phyloP scores from a whole-genome alignment of 495 filamentous ascomycete genomes.

The Ramalina intermedia region DNA sequence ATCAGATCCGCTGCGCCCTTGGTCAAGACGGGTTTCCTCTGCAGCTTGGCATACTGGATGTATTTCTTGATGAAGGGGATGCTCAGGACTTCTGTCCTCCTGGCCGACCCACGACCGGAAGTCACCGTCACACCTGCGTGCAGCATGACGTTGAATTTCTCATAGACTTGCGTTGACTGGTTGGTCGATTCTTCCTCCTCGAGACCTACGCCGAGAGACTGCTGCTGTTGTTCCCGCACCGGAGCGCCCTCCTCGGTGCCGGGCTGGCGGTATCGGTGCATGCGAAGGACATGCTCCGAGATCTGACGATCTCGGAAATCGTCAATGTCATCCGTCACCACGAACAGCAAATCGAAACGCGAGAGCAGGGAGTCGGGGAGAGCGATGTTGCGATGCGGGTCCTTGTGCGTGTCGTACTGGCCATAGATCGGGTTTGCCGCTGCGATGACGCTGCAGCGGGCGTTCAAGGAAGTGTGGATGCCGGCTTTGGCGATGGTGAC shows the following conservation, averaged over 20 bases:
- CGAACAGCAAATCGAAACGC: slow-evolving; percentile 97
- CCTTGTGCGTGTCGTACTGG: slow-evolving; percentile 96
- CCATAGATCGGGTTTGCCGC: slow-evolving; percentile 97
- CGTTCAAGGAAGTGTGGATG: slow-evolving; percentile 96
- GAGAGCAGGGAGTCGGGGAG: slow-evolving; percentile 93
- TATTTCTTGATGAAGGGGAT: slow-evolving; percentile 99
- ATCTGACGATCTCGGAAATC: slow-evolving; percentile 79
- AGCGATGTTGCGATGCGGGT: slow-evolving; percentile 96
- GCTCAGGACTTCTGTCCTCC: slow-evolving; percentile 80
- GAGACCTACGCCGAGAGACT: slow-evolving; percentile 79
- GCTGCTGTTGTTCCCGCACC: slow-evolving; percentile 73
- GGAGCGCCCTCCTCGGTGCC: slow-evolving; percentile 92
- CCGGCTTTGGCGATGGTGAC: slow-evolving; percentile 98
- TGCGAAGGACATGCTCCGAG: slow-evolving; percentile 92
- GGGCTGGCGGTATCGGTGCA: slow-evolving; percentile 91
- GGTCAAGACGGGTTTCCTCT: slow-evolving; percentile 82
- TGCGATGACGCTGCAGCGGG: slow-evolving; percentile 89
- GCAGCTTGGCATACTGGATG: slow-evolving; percentile 91
- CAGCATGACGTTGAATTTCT: slow-evolving; percentile 92
- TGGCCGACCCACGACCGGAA: slow-evolving; percentile 49
- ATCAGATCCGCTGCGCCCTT: slow-evolving; percentile 90
- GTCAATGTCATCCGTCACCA: slow-evolving; percentile 97
- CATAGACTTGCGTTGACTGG: slow-evolving; percentile 75
- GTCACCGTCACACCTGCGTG: slow-evolving; percentile 78
- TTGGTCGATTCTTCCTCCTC: slow-evolving; percentile 61